Conservation (phyloP, 345 rosid species). For the Microthlaspi erraticum region DNA sequence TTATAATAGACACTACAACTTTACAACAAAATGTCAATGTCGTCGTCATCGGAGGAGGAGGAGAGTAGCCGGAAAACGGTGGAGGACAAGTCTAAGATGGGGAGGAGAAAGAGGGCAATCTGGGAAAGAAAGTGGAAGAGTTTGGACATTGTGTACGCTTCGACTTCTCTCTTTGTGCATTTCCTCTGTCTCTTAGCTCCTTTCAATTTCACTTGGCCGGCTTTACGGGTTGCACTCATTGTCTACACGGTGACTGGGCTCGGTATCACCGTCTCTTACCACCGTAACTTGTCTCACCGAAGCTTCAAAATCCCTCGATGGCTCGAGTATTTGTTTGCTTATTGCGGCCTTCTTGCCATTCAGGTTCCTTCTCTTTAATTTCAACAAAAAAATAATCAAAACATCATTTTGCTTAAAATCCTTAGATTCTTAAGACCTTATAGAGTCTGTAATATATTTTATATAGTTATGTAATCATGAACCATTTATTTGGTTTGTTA, state of each 20-base stretch:
- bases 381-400: no score
- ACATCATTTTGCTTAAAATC: no score
- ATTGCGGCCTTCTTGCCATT: slow-evolving; percentile 63
- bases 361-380: slow-evolving; percentile 29
- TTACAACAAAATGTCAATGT: slow-evolving; percentile 16
- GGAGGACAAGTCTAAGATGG: slow-evolving; percentile 50
- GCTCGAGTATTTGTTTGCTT: slow-evolving; percentile 85
- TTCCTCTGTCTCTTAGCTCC: slow-evolving; percentile 73
- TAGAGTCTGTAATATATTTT: not conserved
- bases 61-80: slow-evolving; percentile 39
- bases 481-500: slow-evolving; percentile 7
- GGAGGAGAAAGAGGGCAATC: slow-evolving; percentile 41
- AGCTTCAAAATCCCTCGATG: slow-evolving; percentile 83
- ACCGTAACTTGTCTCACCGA: slow-evolving; percentile 72
- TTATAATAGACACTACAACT: not conserved
- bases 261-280: slow-evolving; percentile 78
- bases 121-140: slow-evolving; percentile 65
- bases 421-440: slow-evolving; percentile 10
- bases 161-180: slow-evolving; percentile 61
- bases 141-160: slow-evolving; percentile 58
- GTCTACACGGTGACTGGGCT: slow-evolving; percentile 65
- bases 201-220: slow-evolving; percentile 72
- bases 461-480: not conserved
- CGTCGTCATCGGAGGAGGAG: slow-evolving; percentile 32
- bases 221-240: slow-evolving; percentile 58